Base-by-base conservation (phyloP, 2,329 filamentous ascomycete genomes). In the Plectosphaerella cucumerina region DNA sequence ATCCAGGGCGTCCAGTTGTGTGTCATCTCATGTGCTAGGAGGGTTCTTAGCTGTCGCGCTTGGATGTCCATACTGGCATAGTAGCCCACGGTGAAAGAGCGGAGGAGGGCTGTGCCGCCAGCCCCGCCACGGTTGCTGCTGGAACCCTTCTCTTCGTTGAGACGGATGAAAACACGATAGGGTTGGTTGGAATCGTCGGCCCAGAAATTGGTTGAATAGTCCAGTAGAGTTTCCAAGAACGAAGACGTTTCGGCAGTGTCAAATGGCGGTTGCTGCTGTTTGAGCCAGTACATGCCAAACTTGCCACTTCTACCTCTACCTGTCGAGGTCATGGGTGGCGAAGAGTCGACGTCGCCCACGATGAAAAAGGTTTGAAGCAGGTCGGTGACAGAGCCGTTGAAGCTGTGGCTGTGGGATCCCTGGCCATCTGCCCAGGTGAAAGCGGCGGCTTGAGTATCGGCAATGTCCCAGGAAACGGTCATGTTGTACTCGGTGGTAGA, bases 11-110 rank as follows among this genome's bases (percentile, higher is more conserved):
- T 51, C 49, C 49, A 51, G 11, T 37, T 44, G n/a, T 51, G 49
- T 6, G 44, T 44, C 44, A 48, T 48, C 44, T 51, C 49, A 17
- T 51, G 44, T 6, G 49, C 49, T 1, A 48, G 20, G 8, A 48
- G 45, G 6, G 49, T 48, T 6, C 10, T 43, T 18, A 51, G 22
- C n/a, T 22, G 39, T 17, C 43, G 23, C 18, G 12, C 34, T 14
- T 5, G 12, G 34, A 37, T 37, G 34, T 6, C 34, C 5, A 5
- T 11, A 17, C 5, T 11, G 34, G 20, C 22, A 8, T 43, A 22
- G 44, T 51, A 51, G 15, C 49, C 49, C 17, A 51, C 47, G 12
- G 43, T n/a, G 26, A 51, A 51, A 6, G 49, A 51, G 12, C 45
- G 21, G 10, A 43, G 37, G 35, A 48, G 26, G 3, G 49, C 49